Evolutionary conservation across 2,329 filamentous ascomycete genomes (phyloP).

Genomic region (Colletotrichum noveboracense): DNA sequence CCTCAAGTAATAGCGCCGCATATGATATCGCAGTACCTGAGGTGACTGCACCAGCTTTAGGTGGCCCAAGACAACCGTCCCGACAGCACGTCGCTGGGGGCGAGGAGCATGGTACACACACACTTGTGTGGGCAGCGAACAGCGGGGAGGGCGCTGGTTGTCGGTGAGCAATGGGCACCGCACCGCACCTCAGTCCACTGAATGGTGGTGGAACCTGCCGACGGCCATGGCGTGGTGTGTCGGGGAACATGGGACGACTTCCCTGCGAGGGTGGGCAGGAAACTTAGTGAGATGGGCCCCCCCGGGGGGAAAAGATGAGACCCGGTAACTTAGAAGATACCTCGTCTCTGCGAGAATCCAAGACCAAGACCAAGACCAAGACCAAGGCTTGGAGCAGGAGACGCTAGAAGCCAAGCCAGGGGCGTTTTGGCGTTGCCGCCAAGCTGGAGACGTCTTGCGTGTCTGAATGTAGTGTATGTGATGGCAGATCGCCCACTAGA

Average conservation of each 20-base stretch:
- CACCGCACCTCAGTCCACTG: not conserved
- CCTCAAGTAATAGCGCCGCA: not conserved
- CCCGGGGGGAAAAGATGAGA: not conserved
- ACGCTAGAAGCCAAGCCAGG: conserved; percentile 2
- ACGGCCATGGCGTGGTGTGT: conserved; percentile 9
- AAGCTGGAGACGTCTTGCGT: conserved; percentile 15
- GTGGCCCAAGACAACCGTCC: not conserved
- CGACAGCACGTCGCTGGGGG: not conserved
- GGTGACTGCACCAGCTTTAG: not conserved
- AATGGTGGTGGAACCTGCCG: not conserved
- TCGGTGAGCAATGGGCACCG: not conserved
- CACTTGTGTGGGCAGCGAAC: not conserved
- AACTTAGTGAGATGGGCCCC: not conserved
- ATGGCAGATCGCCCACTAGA: not conserved
- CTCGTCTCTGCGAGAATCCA: not conserved
- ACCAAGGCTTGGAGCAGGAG: not conserved
- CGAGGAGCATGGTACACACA: not conserved
- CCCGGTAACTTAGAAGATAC: not conserved
- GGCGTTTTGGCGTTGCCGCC: conserved; percentile 9
- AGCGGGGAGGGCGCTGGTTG: not conserved
- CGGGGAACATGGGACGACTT: conserved; percentile 16
- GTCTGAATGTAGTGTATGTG: not conserved
- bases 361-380: not conserved
- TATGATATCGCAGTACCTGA: not conserved
- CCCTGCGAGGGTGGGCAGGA: not conserved